Conservation (phyloP, 2,329 filamentous ascomycete genomes). For the Diaporthe citrichinensis region DNA sequence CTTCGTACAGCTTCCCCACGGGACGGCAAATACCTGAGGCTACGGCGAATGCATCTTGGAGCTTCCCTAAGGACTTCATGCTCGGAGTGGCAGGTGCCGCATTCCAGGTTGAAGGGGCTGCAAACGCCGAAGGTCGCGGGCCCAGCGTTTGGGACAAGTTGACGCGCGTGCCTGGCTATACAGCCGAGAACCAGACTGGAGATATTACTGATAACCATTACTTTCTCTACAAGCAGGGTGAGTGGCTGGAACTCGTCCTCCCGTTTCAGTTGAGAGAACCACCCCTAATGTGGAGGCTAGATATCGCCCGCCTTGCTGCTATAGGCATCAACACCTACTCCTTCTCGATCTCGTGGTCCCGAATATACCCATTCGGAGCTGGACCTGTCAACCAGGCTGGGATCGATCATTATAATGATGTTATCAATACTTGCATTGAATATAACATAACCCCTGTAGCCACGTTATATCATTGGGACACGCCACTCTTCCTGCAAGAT, state of each 20-base stretch:
- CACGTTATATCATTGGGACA: conserved; percentile 38
- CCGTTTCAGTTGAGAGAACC: too few relatives aligned
- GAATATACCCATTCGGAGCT: conserved; percentile 37
- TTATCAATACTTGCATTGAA: conserved; percentile 37
- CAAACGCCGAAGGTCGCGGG: conserved; percentile 34
- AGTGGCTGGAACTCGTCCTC: not conserved
- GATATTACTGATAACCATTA: conserved; percentile 39
- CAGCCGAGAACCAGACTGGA: conserved; percentile 26
- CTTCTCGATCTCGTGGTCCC: conserved; percentile 39
- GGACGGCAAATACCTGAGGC: conserved; percentile 28
- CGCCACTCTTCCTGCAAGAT: conserved; percentile 35
- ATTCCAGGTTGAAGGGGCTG: conserved; percentile 36
- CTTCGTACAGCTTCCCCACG: conserved; percentile 53
- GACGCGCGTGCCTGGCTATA: conserved; percentile 30
- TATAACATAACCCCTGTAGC: conserved; percentile 36
- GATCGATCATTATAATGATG: conserved; percentile 38
- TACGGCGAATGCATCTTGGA: conserved; percentile 33
- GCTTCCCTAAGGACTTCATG: conserved; percentile 36
- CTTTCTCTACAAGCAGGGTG: conserved; percentile 39
- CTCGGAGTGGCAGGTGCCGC: conserved; percentile 34
- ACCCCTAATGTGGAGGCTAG: not conserved
- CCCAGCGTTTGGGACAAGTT: conserved; percentile 36
- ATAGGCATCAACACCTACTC: conserved; percentile 40
- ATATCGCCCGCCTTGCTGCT: conserved; percentile 37
- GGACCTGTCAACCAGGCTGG: conserved; percentile 39